Base-by-base conservation (phyloP, 2,329 filamentous ascomycete genomes). In the Macrophomina pseudophaseolina region DNA sequence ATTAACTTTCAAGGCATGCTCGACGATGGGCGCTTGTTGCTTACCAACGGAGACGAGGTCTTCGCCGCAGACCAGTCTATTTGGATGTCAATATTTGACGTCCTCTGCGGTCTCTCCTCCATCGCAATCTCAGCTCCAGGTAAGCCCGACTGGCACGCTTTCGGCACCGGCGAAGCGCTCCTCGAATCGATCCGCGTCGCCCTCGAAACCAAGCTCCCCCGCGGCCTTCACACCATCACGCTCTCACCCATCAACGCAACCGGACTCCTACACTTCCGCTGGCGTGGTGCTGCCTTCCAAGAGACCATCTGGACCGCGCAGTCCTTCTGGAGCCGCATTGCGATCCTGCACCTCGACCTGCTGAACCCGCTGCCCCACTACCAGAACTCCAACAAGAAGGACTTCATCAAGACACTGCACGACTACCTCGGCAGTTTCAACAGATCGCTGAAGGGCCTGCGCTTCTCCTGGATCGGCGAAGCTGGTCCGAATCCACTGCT, bases 401-500 rank as follows among this genome's bases (percentile, higher is more conserved):
- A 58, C 51, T 67, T 58, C 66, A 28, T 53, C 30, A 64, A 56
- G 44, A 23, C 49, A 2, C 52, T 67, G 18, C 52, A 67, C n/a
- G 59, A 64, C 38, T 63, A 48, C 16, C 49, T 67, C 12, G 65
- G 40, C 16, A 58, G 58, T 9, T 67, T 67, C 42, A 35, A 18
- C 11, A 42, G 23, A 14, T 51, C 58, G 3, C 65, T 67, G 6
- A 30, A 33, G n/a, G 42, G 23, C n/a, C 35, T 67, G 12, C 23
- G 33, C n/a, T 67, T 63, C 40, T 44, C 49, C 5, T 67, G 65
- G 65, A 12, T 67, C 3, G 65, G 59, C 16, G 3, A 32, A 6
- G 23, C 42, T 5, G 65, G 65, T 30, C 65, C 65, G 2, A 67
- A 51, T 35, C 65, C 65, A 1, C 59, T 67, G n/a, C 18, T 67